Percentiles rank a stretch among this genome's conserved stretches.
Evolutionary conservation across 768 basidiomycete species (phyloP).

Genomic region (Russula earlei): DNA sequence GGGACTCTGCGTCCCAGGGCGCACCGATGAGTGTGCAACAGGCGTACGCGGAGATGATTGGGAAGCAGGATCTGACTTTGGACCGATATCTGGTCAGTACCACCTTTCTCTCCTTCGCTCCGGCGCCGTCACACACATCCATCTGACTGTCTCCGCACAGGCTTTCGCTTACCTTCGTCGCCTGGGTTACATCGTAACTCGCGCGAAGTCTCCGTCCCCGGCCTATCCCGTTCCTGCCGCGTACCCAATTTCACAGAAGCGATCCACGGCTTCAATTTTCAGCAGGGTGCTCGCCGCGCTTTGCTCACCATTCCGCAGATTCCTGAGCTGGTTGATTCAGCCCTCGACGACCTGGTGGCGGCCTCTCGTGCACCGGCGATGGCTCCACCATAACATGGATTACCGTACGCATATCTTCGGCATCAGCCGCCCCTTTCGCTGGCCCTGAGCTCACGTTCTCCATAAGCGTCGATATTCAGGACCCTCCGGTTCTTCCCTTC

Average conservation of each 20-base stretch:
- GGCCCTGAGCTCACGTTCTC: not conserved
- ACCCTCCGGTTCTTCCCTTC: slow-evolving; percentile 65
- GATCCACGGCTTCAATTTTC: slow-evolving; percentile 26
- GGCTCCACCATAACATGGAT: slow-evolving; percentile 42
- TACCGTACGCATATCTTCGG: slow-evolving; percentile 34
- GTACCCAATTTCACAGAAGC: slow-evolving; percentile 15
- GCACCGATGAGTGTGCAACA: slow-evolving; percentile 88
- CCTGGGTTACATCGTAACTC: slow-evolving; percentile 80
- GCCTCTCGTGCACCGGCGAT: slow-evolving; percentile 41
- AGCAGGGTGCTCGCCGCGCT: slow-evolving; percentile 27
- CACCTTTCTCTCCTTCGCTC: not conserved
- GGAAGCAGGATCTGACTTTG: slow-evolving; percentile 61
- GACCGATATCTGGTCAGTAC: slow-evolving; percentile 78
- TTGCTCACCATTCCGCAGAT: slow-evolving; percentile 27
- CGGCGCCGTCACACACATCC: too few species aligned
- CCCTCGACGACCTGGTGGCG: slow-evolving; percentile 55
- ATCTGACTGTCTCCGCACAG: slow-evolving; percentile 33
- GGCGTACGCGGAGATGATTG: slow-evolving; percentile 80
- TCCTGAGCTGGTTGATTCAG: slow-evolving; percentile 24
- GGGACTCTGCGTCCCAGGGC: slow-evolving; percentile 35
- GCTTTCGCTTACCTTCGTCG: slow-evolving; percentile 90
- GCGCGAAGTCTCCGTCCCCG: slow-evolving; percentile 52
- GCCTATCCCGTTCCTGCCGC: slow-evolving; percentile 45
- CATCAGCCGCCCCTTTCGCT: not conserved
- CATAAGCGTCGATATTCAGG: slow-evolving; percentile 54